These are phyloP conservation scores for Limnanthes douglasii DNA, from an alignment of 345 rosid species.

Conservation along the genomic window DNA sequence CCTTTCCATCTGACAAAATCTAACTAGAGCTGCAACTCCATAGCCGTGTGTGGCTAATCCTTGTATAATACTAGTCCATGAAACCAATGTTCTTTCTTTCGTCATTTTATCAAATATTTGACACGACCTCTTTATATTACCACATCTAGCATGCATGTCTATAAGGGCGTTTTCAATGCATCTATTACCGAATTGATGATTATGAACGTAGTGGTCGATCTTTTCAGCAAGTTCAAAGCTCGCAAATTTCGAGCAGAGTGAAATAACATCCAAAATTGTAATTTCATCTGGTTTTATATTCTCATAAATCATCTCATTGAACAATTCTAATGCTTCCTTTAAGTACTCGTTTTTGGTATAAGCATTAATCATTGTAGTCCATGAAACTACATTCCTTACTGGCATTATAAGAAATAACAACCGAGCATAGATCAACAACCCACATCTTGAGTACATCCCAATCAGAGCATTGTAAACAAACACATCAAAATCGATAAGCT, in stretches of 20 bases:
- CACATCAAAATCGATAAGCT: slow-evolving; percentile 8
- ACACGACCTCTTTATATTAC: slow-evolving; percentile 42
- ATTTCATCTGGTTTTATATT: slow-evolving; percentile 44
- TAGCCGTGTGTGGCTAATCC: slow-evolving; percentile 72
- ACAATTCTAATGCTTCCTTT: slow-evolving; percentile 34
- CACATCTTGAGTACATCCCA: slow-evolving; percentile 17
- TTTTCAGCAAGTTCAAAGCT: slow-evolving; percentile 17
- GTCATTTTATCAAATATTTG: slow-evolving; percentile 35
- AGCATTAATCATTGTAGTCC: slow-evolving; percentile 75
- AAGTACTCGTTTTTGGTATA: slow-evolving; percentile 36
- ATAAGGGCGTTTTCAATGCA: slow-evolving; percentile 71
- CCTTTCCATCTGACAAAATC: slow-evolving; percentile 40
- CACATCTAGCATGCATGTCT: slow-evolving; percentile 59
- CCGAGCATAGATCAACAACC: slow-evolving; percentile 9
- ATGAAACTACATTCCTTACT: slow-evolving; percentile 38
- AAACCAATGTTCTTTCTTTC: slow-evolving; percentile 29
- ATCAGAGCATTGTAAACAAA: slow-evolving; percentile 14
- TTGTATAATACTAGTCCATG: slow-evolving; percentile 72
- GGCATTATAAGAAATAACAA: slow-evolving; percentile 32
- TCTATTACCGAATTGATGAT: slow-evolving; percentile 39
- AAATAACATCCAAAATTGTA: slow-evolving; percentile 50
- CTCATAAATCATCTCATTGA: slow-evolving; percentile 30
- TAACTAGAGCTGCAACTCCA: slow-evolving; percentile 31
- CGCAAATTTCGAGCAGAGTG: slow-evolving; percentile 65
- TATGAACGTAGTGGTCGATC: too few relatives aligned